Evolutionary conservation across 2,329 filamentous ascomycete genomes (phyloP), one percentile per base, ranked within the genome.

Genomic region (Clonostachys rhizophaga): DNA sequence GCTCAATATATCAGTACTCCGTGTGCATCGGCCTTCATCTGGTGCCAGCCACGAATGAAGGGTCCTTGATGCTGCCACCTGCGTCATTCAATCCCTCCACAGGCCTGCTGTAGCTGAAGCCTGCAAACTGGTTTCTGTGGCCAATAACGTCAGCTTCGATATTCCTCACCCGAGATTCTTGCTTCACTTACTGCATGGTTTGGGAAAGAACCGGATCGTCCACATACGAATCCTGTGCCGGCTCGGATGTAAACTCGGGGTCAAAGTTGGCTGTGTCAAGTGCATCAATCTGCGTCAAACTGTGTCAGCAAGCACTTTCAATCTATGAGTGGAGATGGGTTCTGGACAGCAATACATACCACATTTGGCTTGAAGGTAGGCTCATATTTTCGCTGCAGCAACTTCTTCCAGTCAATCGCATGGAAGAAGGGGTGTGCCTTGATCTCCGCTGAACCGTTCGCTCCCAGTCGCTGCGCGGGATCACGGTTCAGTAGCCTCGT

Each of bases 351-450:
- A 30, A 30, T 30, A 90, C 89, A 70, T 83, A 95, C 89, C 75
- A 96, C 91, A 65, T 84, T 95, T 49, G 94, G 94, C 71, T 96
- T 96, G 78, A 97, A 99, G 51, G 89, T 91, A 49, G 94, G 94
- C 74, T 97, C 92, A 64, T 97, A 97, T 73, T 97, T 97, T 65
- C 94, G 84, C 72, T 97, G 94, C 52, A 99, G 74, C 50, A 99
- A 78, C 74, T 97, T 97, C 58, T 91, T 87, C 94, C 94, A 99
- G 67, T 99, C 94, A 58, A 99, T 97, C 65, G 89, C 92, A 63
- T 96, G 91, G 79, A 99, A 97, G 79, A 99, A 99, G 48, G 92
- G 91, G 65, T 99, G 94, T 24, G 91, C 90, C 74, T 99, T 99
- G 75, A 99, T 97, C 70, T 99, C 94, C 16, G 91, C 89, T 5